Base-by-base conservation (phyloP, 2,329 filamentous ascomycete species). In the Pochonia chlamydosporia region DNA sequence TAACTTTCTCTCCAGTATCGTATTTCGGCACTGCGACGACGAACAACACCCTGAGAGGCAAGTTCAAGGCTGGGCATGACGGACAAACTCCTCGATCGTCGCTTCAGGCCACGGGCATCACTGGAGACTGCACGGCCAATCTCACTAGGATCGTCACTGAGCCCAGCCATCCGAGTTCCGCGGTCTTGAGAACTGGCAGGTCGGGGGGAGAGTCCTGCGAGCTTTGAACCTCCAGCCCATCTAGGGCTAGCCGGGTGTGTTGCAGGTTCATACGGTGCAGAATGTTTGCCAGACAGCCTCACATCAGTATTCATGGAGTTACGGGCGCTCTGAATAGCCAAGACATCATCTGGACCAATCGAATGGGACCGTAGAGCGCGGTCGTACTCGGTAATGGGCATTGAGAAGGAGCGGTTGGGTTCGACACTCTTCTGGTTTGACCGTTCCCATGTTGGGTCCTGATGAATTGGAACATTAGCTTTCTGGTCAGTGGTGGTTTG, bases 41-140 rank as follows among this genome's bases (percentile, higher is more conserved):
- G 72, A 4, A 61, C 49, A 35, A 63, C 63, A 2, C 52, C 54
- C 20, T 64, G 61, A 7, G 39, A 40, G 8, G 43, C n/a, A 4
- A 36, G n/a, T 11, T 65, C 63, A 18, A 71, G 53, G 25, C 71
- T 67, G 5, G 71, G 66, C 18, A 83, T 64, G 9, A 78, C 76
- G 0, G 79, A 80, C 10, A 84, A 60, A 52, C 80, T 84, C 42
- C 79, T 70, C 2, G 80, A 84, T 40, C 80, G 74, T 37, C 81
- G 72, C 40, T 76, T 74, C 24, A 70, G 59, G 4, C 65, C 69
- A 28, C 65, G 66, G 21, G 64, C 69, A 48, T 81, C 78, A 51
- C 75, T 79, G 2, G 79, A 81, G 41, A 84, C 76, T 40, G 81
- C 81, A 16, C 76, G 74, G n/a, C 80, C 81, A 49, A 84, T 83